Conservation (phyloP, 371 early-diverging fungal genomes). For the Conidiobolus incongruus region DNA sequence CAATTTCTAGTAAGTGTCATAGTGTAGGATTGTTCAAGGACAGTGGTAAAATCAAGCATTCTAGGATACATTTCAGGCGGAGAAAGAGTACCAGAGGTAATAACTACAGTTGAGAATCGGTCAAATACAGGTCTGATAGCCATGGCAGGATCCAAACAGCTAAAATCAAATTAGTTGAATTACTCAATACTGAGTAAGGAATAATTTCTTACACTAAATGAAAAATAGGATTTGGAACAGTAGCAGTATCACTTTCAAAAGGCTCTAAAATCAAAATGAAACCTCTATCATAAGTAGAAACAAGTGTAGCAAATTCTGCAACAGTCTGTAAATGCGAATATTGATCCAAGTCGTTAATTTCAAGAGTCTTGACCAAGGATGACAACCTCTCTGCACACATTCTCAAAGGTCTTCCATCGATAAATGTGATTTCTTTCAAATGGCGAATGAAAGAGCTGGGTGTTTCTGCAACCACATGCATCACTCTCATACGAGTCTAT, state of each 20-base stretch:
- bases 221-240: slow-evolving; percentile 85
- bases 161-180: too few species aligned
- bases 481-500: slow-evolving; percentile 84
- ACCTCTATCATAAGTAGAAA: slow-evolving; percentile 89
- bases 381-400: slow-evolving; percentile 71
- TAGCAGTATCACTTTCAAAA: slow-evolving; percentile 78
- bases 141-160: slow-evolving; percentile 94
- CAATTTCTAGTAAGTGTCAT: slow-evolving; percentile 85
- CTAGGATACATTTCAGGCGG: slow-evolving; percentile 98
- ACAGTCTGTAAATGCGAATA: slow-evolving; percentile 63
- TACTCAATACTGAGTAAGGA: too few species aligned
- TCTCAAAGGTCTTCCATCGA: slow-evolving; percentile 81
- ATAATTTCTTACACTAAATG: slow-evolving; percentile 43
- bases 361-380: slow-evolving; percentile 71
- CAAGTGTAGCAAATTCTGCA: slow-evolving; percentile 88
- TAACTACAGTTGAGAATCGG: slow-evolving; percentile 89
- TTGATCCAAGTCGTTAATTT: slow-evolving; percentile 78
- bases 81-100: slow-evolving; percentile 98
- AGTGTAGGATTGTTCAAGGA: slow-evolving; percentile 73
- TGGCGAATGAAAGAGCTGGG: slow-evolving; percentile 83
- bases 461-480: slow-evolving; percentile 95
- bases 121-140: slow-evolving; percentile 94
- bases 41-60: slow-evolving; percentile 75
- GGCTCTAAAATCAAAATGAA: slow-evolving; percentile 97
- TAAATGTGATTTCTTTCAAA: slow-evolving; percentile 78